Conservation (phyloP, 495 filamentous ascomycete genomes). For the Saxophila tyrrhenica region DNA sequence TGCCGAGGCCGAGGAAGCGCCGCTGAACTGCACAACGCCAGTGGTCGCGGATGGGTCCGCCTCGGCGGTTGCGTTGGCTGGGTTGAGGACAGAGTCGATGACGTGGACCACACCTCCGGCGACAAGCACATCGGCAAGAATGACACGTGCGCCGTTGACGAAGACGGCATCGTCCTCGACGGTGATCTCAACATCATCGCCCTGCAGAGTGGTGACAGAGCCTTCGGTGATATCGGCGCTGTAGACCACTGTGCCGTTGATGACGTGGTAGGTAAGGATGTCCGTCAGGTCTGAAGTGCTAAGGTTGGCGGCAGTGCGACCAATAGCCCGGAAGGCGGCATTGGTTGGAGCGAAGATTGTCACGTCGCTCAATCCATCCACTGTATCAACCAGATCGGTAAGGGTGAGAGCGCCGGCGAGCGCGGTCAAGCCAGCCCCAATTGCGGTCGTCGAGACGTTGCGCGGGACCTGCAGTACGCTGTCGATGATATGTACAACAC, state of each 20-base stretch:
- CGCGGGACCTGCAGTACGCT: slow-evolving; percentile 43
- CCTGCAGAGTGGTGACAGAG: slow-evolving; percentile 35
- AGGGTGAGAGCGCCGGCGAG: slow-evolving; percentile 43
- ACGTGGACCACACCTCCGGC: slow-evolving; percentile 59
- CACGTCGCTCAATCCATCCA: slow-evolving; percentile 37
- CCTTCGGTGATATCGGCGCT: slow-evolving; percentile 35
- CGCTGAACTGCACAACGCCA: neutral
- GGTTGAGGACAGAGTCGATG: slow-evolving; percentile 55
- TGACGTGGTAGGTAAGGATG: slow-evolving; percentile 49
- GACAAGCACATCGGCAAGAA: slow-evolving; percentile 47
- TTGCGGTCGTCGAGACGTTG: slow-evolving; percentile 39
- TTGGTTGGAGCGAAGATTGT: slow-evolving; percentile 56
- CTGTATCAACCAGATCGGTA: slow-evolving; percentile 31
- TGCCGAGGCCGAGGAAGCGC: slow-evolving; percentile 30
- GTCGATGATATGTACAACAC: slow-evolving; percentile 58
- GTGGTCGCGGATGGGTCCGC: slow-evolving; percentile 1
- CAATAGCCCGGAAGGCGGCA: slow-evolving; percentile 49
- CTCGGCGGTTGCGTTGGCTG: slow-evolving; percentile 26
- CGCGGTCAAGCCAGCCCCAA: slow-evolving; percentile 43
- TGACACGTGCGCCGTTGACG: slow-evolving; percentile 44
- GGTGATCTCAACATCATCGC: slow-evolving; percentile 40
- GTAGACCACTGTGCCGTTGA: slow-evolving; percentile 44
- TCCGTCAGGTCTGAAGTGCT: slow-evolving; percentile 34
- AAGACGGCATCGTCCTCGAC: slow-evolving; percentile 40
- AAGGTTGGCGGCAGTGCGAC: slow-evolving; percentile 38